phyloP scores from a whole-genome alignment of 2,329 filamentous ascomycete species.

The Penicillium sp. region DNA sequence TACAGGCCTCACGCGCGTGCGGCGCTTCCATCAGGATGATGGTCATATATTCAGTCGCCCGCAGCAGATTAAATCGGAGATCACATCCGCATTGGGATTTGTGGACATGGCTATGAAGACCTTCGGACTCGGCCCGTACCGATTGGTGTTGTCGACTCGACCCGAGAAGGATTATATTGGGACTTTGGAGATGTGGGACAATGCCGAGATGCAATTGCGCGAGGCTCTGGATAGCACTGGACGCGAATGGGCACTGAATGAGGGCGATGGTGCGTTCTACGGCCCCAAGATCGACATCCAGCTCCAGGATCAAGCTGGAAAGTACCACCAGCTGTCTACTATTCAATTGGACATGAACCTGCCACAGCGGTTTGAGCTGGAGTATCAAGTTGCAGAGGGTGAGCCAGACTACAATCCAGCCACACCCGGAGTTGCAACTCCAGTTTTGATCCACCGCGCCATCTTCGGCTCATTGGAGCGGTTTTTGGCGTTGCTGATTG shows the following conservation, averaged over 20 bases:
- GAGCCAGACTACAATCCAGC: slow-evolving; percentile 41
- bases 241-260: slow-evolving; percentile 69
- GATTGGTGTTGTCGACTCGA: slow-evolving; percentile 74
- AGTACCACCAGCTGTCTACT: slow-evolving; percentile 84
- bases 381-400: slow-evolving; percentile 60
- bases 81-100: slow-evolving; percentile 70
- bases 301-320: slow-evolving; percentile 73
- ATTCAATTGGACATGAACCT: slow-evolving; percentile 89
- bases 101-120: slow-evolving; percentile 69
- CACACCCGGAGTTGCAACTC: slow-evolving; percentile 59
- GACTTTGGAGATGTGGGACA: slow-evolving; percentile 65
- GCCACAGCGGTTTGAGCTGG: slow-evolving; percentile 74
- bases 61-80: slow-evolving; percentile 71
- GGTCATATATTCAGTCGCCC: slow-evolving; percentile 86
- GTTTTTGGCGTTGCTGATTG: slow-evolving; percentile 79
- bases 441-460: slow-evolving; percentile 81
- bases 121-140: slow-evolving; percentile 69
- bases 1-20: slow-evolving; percentile 77
- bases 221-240: slow-evolving; percentile 62
- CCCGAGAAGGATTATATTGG: slow-evolving; percentile 77
- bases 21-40: slow-evolving; percentile 87
- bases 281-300: slow-evolving; percentile 90
- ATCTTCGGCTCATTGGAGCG: slow-evolving; percentile 82
- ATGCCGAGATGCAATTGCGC: slow-evolving; percentile 65
- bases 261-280: slow-evolving; percentile 85